Evolutionary conservation across 1,139 yeast genomes (phyloP).

Genomic region (Saccharomyces pastorianus): DNA sequence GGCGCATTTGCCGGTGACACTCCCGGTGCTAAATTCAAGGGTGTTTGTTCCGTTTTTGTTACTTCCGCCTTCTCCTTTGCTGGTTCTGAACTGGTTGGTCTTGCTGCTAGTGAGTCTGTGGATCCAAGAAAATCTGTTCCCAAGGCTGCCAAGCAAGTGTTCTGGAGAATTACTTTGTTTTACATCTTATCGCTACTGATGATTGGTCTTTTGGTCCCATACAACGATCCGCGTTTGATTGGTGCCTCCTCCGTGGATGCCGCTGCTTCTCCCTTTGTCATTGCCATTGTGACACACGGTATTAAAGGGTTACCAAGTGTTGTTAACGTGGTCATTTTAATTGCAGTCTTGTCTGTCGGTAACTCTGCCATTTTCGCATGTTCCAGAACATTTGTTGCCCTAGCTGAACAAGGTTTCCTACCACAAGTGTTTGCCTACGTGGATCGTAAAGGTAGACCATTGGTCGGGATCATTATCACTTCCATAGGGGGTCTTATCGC

Average conservation of each 20-base stretch:
- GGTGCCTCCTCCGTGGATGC: slow-evolving; percentile 42
- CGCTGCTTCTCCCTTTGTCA: slow-evolving; percentile 54
- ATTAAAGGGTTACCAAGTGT: slow-evolving; percentile 47
- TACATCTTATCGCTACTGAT: slow-evolving; percentile 43
- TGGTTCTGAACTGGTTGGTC: slow-evolving; percentile 70
- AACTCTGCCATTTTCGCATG: slow-evolving; percentile 57
- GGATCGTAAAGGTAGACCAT: slow-evolving; percentile 62
- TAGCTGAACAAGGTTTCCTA: slow-evolving; percentile 57
- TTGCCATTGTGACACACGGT: slow-evolving; percentile 49
- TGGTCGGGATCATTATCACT: slow-evolving; percentile 45
- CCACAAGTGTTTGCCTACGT: slow-evolving; percentile 58
- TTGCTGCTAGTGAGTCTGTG: slow-evolving; percentile 79
- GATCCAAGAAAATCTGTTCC: slow-evolving; percentile 72
- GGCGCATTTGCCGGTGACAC: slow-evolving; percentile 53
- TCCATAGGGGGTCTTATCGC: slow-evolving; percentile 48
- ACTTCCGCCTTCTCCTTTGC: slow-evolving; percentile 51
- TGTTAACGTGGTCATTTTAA: slow-evolving; percentile 44
- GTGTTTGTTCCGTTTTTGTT: slow-evolving; percentile 42
- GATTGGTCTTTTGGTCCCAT: slow-evolving; percentile 42
- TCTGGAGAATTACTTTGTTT: slow-evolving; percentile 62
- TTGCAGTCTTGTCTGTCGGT: slow-evolving; percentile 68
- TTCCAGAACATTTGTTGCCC: slow-evolving; percentile 57
- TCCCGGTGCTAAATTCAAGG: slow-evolving; percentile 39
- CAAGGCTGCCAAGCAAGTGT: slow-evolving; percentile 64
- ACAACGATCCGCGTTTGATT: slow-evolving; percentile 33